Conservation (phyloP, 2,329 filamentous ascomycete species). For the Shiraia bambusicola region DNA sequence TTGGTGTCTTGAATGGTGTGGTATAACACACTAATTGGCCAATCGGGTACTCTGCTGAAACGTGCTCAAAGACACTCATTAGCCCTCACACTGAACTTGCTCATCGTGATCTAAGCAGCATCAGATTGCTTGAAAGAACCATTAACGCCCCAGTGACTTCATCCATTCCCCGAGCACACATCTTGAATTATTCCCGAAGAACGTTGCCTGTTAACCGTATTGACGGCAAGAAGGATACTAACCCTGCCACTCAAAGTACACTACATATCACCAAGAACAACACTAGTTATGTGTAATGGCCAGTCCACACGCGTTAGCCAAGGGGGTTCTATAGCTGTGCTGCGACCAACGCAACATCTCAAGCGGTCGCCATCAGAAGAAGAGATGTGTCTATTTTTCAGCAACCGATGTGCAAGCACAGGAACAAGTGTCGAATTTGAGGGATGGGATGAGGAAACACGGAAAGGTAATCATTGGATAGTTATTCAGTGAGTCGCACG, state of each 20-base stretch:
- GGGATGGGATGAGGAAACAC: conserved; percentile 15
- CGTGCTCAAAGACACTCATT: conserved; percentile 42
- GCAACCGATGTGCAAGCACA: conserved; percentile 21
- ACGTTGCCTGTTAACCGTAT: no score
- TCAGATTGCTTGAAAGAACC: not conserved
- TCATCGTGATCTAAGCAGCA: not conserved
- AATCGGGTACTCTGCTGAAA: conserved; percentile 39
- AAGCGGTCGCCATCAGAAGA: conserved; percentile 10
- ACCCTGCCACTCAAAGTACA: no score
- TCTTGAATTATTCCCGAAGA: not conserved
- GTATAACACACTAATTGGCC: conserved; percentile 15
- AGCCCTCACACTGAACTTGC: conserved; percentile 18
- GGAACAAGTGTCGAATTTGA: conserved; percentile 34
- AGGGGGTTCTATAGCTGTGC: conserved; percentile 41
- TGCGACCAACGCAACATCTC: conserved; percentile 21
- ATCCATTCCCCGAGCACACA: conserved; percentile 3
- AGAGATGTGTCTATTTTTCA: conserved; percentile 33
- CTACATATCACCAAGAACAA: not conserved
- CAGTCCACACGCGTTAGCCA: conserved; percentile 31
- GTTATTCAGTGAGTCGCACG: conserved; percentile 33
- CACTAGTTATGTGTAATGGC: conserved; percentile 40
- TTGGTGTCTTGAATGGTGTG: conserved; percentile 16
- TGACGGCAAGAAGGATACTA: no score
- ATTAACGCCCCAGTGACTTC: not conserved
- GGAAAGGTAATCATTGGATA: conserved; percentile 23